Evolutionary conservation across 2,329 filamentous ascomycete genomes (phyloP).

Genomic region (Ceratocystis variospora): DNA sequence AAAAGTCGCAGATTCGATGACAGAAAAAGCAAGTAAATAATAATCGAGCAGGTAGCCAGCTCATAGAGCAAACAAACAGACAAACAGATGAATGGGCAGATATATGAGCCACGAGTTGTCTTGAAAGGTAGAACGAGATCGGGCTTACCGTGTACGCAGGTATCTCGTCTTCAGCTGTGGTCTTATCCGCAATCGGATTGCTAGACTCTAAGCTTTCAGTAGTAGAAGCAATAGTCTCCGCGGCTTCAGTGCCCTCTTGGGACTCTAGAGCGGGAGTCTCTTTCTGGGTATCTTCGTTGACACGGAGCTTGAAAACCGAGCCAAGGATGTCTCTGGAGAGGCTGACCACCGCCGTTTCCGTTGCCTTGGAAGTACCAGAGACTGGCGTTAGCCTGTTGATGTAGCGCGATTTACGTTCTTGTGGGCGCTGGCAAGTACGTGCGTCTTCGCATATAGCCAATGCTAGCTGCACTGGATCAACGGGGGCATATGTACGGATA

Average conservation of each 20-base stretch:
- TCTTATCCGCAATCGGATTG: not conserved
- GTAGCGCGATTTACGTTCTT: constrained; percentile 39
- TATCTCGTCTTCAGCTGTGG: constrained; percentile 11
- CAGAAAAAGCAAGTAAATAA: not conserved
- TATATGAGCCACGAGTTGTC: not conserved
- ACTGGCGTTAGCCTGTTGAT: constrained; percentile 46
- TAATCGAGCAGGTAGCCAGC: not conserved
- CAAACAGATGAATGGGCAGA: too few relatives aligned
- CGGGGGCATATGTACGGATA: constrained; percentile 40
- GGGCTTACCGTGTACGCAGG: constrained; percentile 32
- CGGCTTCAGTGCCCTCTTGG: not conserved
- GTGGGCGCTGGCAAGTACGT: constrained; percentile 29
- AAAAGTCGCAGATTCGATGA: not conserved
- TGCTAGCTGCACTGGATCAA: constrained; percentile 43
- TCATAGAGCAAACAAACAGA: not conserved
- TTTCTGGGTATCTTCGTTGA: constrained; percentile 6
- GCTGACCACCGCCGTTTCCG: constrained; percentile 51
- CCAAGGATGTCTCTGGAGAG: constrained; percentile 49
- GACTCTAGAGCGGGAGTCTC: not conserved
- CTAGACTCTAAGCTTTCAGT: not conserved
- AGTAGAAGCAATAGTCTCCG: not conserved
- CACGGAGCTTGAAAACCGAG: constrained; percentile 43
- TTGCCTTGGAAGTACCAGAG: constrained; percentile 46
- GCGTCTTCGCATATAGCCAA: constrained; percentile 44
- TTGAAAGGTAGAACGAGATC: not conserved